phyloP scores from a whole-genome alignment of 169 alveolate species.

The Plasmodium fragile region DNA sequence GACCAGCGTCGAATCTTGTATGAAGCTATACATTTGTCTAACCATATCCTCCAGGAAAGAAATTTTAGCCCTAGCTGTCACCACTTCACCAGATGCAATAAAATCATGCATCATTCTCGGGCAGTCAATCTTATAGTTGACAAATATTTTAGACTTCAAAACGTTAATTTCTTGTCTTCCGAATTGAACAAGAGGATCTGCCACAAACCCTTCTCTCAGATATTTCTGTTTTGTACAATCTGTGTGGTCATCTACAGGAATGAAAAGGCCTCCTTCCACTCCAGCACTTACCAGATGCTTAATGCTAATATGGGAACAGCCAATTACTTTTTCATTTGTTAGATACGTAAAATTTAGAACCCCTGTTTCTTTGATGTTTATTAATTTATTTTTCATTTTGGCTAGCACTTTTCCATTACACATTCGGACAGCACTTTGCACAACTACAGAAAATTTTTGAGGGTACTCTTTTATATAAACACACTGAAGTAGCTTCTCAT shows the following conservation, averaged over 20 bases:
- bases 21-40: constrained; percentile 37
- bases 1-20: constrained; percentile 5
- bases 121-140: constrained; percentile 33
- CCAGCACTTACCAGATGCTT: constrained; percentile 45
- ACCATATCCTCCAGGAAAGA: constrained; percentile 48
- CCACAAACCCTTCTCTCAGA: neutral
- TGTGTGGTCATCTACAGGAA: constrained; percentile 11
- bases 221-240: constrained; percentile 9
- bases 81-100: constrained; percentile 21
- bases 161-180: constrained; percentile 51
- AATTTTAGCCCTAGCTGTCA: constrained; percentile 39
- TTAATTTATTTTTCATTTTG: constrained; percentile 57
- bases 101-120: constrained; percentile 35
- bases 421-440: constrained; percentile 28
- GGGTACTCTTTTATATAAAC: constrained; percentile 65
- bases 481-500: constrained; percentile 28
- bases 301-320: constrained; percentile 58
- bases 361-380: constrained; percentile 40
- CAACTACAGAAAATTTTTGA: constrained; percentile 49
- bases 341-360: constrained; percentile 39
- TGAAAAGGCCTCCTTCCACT: constrained; percentile 53
- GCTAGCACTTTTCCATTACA: constrained; percentile 16
- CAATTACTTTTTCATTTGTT: constrained; percentile 59
- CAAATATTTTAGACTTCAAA: constrained; percentile 44
- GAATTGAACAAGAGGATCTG: constrained; percentile 11